Base-by-base conservation (phyloP, 352 stramenopile species). In the Globisporangium abappressorium region DNA sequence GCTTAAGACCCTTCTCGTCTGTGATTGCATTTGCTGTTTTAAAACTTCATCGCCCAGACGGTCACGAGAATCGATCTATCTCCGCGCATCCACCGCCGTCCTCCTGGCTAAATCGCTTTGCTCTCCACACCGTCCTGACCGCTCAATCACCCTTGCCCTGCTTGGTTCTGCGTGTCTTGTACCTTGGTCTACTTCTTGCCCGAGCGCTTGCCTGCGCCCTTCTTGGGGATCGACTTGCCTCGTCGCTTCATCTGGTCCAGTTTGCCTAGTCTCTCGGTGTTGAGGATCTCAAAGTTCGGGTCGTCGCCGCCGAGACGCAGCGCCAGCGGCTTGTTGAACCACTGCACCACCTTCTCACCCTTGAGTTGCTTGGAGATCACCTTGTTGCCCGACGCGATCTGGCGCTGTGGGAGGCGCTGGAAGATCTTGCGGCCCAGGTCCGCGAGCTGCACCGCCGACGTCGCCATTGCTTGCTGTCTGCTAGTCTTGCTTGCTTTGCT, bases 341-440 rank as follows among this genome's bases (percentile, higher is more conserved):
- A 95, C 59, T 80, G 89, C 30, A 82, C 87, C 12, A 95, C 75
- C 76, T 92, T 94, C 43, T 95, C 87, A 58, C 87, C 87, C 78
- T 91, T 91, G 53, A 95, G 80, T 78, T 94, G 84, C 80, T 93
- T 93, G 75, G 84, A 93, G 76, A 95, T 93, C 49, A 95, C 80
- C 76, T 95, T 95, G 76, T 94, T 95, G 71, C 87, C 87, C 55
- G 87, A 94, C 66, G 80, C 71, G 28, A 75, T 88, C 70, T 93
- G 77, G 73, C 82, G 86, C 80, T 94, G 85, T 71, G 87, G 87
- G 70, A 95, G 74, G 18, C 87, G 85, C 82, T 95, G 84, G 75
- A 95, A 95, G 70, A 95, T 95, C 80, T 95, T 93, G 71, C 87
- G 85, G 51, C 83, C 78, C 57, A 95, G 73, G 65, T 95, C 87